Base-by-base conservation (phyloP, 768 basidiomycete species). In the Tricholoma sp. region DNA sequence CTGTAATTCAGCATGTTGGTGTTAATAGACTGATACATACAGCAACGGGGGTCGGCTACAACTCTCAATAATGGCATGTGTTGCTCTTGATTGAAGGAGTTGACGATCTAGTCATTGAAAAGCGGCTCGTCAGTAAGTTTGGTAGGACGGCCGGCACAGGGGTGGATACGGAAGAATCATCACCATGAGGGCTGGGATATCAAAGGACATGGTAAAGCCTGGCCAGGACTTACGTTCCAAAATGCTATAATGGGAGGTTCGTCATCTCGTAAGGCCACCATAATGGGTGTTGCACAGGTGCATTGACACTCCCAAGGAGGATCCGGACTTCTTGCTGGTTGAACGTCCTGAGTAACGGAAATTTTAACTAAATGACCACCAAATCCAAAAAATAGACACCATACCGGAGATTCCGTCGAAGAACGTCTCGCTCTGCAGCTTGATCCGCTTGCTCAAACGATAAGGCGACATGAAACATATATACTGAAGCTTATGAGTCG, bases 271-370 rank as follows among this genome's bases (percentile, higher is more conserved):
- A 18, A 87, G 65, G 5, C 94, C 93, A 1, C 93, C 92, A 60
- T 95, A 94, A 51, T 85, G 81, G 0, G 91, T 91, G 64, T 98
- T 77, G 9, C 68, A 64, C 57, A 0, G 89, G 88, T 0, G 90
- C 77, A 59, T 95, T 89, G 31, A 90, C 89, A 5, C 92, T 93
- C 0, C 95, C 95, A 5, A 99, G 78, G 1, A 98, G 76, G 50
- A 96, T 88, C 67, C 94, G 94, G 3, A 98, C 77, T 70, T 98
- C 97, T 67, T 92, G 89, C 62, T 96, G 95, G 69, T 98, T 96
- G 74, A 98, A 99, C 91, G 98, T 95, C 46, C 93, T 91, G 59
- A 5, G n/a, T n/a, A n/a, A n/a, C n/a, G n/a, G n/a, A n/a, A n/a
- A n/a, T n/a, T n/a, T n/a, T n/a, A n/a, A n/a, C n/a, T n/a, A n/a